Base-by-base conservation (phyloP, 2,329 filamentous ascomycete genomes). In the Aureobasidium mangrovei region DNA sequence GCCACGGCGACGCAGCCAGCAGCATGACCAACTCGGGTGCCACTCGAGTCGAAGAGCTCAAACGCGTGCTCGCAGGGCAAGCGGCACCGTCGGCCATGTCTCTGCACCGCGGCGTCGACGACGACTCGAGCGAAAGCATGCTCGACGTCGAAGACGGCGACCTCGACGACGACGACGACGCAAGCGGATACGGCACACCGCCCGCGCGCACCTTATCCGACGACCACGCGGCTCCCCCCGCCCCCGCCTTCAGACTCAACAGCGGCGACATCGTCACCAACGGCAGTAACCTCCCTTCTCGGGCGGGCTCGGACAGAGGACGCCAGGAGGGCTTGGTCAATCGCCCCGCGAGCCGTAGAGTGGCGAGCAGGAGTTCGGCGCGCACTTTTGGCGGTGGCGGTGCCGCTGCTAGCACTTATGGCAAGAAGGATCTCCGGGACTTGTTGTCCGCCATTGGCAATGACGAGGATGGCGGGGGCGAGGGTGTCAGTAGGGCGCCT, bases 61-160 rank as follows among this genome's bases (percentile, higher is more conserved):
- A 75, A 57, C 65, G 69, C 4, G 71, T 73, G 0, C 66, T 77
- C 0, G 69, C 71, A 68, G 71, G 38, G 65, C 69, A 48, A 66
- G 48, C n/a, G 7, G 18, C 40, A 8, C 40, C 41, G 18, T 44
- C 40, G 3, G 40, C 40, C 18, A 45, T 44, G 40, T 44, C 40
- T 31, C 32, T 53, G 31, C 39, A 36, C 8, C 49, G 49, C 69
- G 28, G 70, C 12, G 57, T 52, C 12, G 59, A 77, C 56, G 74
- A 76, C 59, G 78, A 74, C 53, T 82, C 76, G 63, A 77, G 74
- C 55, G 85, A 88, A 53, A 87, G 83, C 66, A 79, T 88, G 74
- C 78, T 85, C 59, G 63, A 64, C 27, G 59, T 59, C 10, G 62
- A 58, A 35, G 62, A 60, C 26, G 59, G 43, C 4, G 40, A 56